Base-by-base conservation (phyloP, 495 filamentous ascomycete genomes). In the Aspergillus homomorphus region DNA sequence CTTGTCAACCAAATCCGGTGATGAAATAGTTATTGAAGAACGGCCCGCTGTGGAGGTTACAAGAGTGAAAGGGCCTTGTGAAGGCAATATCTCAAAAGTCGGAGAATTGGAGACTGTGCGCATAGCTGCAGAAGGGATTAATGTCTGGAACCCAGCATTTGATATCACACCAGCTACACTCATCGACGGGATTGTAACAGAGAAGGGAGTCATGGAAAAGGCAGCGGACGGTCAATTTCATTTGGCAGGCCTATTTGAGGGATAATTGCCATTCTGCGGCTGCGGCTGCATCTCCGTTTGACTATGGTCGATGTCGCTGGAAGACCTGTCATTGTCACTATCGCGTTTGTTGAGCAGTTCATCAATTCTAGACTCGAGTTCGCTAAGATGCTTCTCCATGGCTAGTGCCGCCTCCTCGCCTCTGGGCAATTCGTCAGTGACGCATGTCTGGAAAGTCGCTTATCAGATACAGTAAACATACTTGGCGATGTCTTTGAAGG, bases 101-200 rank as follows among this genome's bases (percentile, higher is more conserved):
- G 85, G 73, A 56, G 77, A 76, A 46, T 79, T 85, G n/a, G 85
- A 83, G 33, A 85, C 86, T 23, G 82, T 98, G 18, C 82, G 84
- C 45, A 92, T 90, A 53, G 94, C 93, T 9, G 89, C 96, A 26
- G 80, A 87, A 61, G 82, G 84, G 2, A 94, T 96, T 45, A 76
- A 77, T 45, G 90, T 96, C 20, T 98, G 93, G 90, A 98, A 98
- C 66, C 94, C 95, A 24, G 88, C 91, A 19, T 98, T 98, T 66
- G 94, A 98, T 69, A 88, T 98, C 24, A 98, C 94, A 2, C 93
- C 94, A 0, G 77, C 86, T 28, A 79, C 80, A 45, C 76, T 97
- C 24, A 96, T 98, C 59, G 95, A 98, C 75, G 92, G 88, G 7
- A 89, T 98, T 62, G 88, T 97, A 53, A 98, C 94, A 0, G 94